These are phyloP conservation scores for Scedosporium minutisporum DNA, from an alignment of 2,329 filamentous ascomycete genomes.

Conservation along the genomic window DNA sequence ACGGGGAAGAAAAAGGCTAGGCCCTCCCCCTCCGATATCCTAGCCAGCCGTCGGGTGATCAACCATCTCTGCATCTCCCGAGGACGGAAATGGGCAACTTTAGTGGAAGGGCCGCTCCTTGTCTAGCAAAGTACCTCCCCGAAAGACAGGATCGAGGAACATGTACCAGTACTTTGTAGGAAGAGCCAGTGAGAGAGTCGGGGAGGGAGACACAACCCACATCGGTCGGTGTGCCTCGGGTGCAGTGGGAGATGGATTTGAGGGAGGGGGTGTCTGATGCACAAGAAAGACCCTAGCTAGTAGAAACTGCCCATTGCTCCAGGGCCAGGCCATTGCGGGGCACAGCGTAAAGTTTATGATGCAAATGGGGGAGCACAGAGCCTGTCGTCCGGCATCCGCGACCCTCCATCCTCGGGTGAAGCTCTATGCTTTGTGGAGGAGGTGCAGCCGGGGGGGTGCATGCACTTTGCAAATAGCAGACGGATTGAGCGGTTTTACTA, in stretches of 20 bases:
- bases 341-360: not conserved
- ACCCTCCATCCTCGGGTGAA: conserved; percentile 4
- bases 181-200: not conserved
- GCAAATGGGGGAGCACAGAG: not conserved
- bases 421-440: not conserved
- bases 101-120: not conserved
- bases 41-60: not conserved
- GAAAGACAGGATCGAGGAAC: not conserved
- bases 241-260: not conserved
- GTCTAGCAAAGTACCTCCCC: not conserved
- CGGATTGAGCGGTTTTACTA: not conserved
- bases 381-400: conserved; percentile 3
- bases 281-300: not conserved
- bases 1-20: not conserved
- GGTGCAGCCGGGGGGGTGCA: not conserved
- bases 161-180: conserved; percentile 3
- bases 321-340: not conserved
- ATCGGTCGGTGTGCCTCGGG: not conserved
- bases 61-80: not conserved
- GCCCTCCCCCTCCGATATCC: not conserved
- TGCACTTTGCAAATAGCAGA: not conserved
- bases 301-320: not conserved
- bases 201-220: not conserved
- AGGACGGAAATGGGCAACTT: not conserved
- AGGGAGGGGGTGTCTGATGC: conserved; percentile 1